Evolutionary conservation across 2,329 filamentous ascomycete species (phyloP), one percentile per base, ranked within the genome.

Genomic region (Monilinia vaccinii-corymbosi): DNA sequence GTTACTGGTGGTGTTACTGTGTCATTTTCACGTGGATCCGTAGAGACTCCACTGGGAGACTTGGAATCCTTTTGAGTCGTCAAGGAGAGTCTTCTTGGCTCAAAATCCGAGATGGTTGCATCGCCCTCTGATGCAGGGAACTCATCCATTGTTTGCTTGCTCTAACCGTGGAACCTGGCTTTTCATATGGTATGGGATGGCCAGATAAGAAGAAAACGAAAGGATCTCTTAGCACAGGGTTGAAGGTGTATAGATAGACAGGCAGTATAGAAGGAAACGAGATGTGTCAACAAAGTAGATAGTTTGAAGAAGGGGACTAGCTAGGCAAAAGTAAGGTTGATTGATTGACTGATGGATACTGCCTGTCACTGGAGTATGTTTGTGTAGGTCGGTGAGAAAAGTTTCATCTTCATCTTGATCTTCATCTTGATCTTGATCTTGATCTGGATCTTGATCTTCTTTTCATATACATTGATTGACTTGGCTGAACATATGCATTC

Each of bases 1-100:
- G 46, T 6, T 10, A 31, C 56, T 28, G 18, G n/a, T 23, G 23
- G 38, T 32, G 46, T 6, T 10, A 31, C 56, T 28, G 18, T 32
- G 21, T 21, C 34, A 28, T 56, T 52, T 32, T 40, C 31, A 45
- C n/a, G 2, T 10, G 18, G 31, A 45, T 32, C 28, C 25, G 21
- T 48, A 18, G 14, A 44, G 34, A 40, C 55, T 40, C 46, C 52
- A 47, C 53, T 50, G 57, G 51, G 47, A 58, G 56, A 32, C 28
- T 18, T 36, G 40, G 40, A 40, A 25, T 46, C 8, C 7, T 16
- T 46, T 36, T 61, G 47, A 32, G 58, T 58, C 44, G 36, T 45
- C 13, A 42, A 50, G 38, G 55, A 58, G n/a, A 31, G 38, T 23
- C 40, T 61, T 34, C 36, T 45, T 44, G 36, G 18, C 44, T 44